Evolutionary conservation across 1,284 basidiomycete genomes (phyloP).

Genomic region (Macrocystidia cucumis): DNA sequence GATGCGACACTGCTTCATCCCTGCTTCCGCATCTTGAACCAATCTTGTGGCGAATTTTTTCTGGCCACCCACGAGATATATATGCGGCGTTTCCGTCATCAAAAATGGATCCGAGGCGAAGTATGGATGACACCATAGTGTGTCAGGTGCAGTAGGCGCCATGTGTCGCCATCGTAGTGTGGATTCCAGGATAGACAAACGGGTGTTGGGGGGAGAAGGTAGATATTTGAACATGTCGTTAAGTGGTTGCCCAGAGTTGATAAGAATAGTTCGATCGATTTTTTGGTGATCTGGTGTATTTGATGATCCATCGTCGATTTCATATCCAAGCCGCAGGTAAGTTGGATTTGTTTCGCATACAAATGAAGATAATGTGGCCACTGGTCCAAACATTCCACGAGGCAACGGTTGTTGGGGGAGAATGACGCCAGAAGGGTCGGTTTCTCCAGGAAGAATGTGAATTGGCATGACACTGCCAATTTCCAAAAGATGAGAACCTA

Average conservation of each 20-base stretch:
- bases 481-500: constrained; percentile 71
- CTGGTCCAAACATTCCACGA: constrained; percentile 81
- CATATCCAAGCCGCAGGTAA: constrained; percentile 57
- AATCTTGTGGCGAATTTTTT: constrained; percentile 73
- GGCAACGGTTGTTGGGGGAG: constrained; percentile 95
- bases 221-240: constrained; percentile 97
- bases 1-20: constrained; percentile 53
- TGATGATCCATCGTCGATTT: constrained; percentile 13
- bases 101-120: constrained; percentile 87
- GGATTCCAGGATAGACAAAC: constrained; percentile 68
- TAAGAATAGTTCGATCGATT: constrained; percentile 54
- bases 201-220: constrained; percentile 53
- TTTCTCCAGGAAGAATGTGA: constrained; percentile 79
- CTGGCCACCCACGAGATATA: constrained; percentile 94
- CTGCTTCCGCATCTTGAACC: constrained; percentile 29
- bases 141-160: constrained; percentile 97
- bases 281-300: constrained; percentile 14
- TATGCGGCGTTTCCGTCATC: constrained; percentile 74
- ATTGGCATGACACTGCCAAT: constrained; percentile 67
- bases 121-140: constrained; percentile 97
- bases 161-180: constrained; percentile 93
- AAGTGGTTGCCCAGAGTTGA: constrained; percentile 87
- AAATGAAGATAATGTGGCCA: constrained; percentile 59
- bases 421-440: constrained; percentile 84
- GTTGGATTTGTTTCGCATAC: constrained; percentile 85